Conservation (phyloP, 352 stramenopile genomes). For the Pseudoperonospora humuli region DNA sequence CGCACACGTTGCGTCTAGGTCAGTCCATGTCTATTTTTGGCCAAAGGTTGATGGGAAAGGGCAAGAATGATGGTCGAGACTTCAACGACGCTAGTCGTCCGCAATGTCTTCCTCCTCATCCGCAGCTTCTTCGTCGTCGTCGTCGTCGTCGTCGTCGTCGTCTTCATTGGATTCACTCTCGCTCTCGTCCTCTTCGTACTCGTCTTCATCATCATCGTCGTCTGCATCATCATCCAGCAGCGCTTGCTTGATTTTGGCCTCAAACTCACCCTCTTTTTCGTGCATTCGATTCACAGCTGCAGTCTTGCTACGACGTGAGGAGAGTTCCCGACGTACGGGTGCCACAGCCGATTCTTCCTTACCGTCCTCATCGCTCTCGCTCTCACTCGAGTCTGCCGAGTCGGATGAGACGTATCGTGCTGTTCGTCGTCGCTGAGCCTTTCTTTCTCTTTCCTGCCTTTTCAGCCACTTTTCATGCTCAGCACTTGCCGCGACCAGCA, state of each 20-base stretch:
- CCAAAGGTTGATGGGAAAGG: too few relatives aligned
- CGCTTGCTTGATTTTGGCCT: constrained; percentile 49
- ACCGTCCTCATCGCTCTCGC: constrained; percentile 22
- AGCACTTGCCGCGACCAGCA: constrained; percentile 29
- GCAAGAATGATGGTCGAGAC: too few relatives aligned
- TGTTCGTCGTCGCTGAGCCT: constrained; percentile 19
- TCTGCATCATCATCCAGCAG: constrained; percentile 39
- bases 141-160: constrained; percentile 16
- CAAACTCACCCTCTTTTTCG: constrained; percentile 42
- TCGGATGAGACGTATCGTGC: constrained; percentile 17
- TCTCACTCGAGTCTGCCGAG: constrained; percentile 25
- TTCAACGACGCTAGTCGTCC: background rate
- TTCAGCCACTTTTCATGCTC: constrained; percentile 32
- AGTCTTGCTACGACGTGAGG: constrained; percentile 48
- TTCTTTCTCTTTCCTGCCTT: constrained; percentile 31
- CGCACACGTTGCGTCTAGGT: too few relatives aligned
- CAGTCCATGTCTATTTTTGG: too few relatives aligned
- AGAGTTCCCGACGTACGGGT: constrained; percentile 26
- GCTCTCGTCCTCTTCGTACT: constrained; percentile 20
- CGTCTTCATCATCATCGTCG: constrained; percentile 26
- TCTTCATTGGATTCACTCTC: constrained; percentile 21
- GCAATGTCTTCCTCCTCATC: constrained; percentile 2
- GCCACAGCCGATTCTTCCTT: constrained; percentile 10
- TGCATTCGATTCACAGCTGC: constrained; percentile 55
- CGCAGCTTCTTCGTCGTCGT: constrained; percentile 13